Evolutionary conservation across 2,329 filamentous ascomycete species (phyloP), one percentile per base, ranked within the genome.

Genomic region (Fusarium succisae): DNA sequence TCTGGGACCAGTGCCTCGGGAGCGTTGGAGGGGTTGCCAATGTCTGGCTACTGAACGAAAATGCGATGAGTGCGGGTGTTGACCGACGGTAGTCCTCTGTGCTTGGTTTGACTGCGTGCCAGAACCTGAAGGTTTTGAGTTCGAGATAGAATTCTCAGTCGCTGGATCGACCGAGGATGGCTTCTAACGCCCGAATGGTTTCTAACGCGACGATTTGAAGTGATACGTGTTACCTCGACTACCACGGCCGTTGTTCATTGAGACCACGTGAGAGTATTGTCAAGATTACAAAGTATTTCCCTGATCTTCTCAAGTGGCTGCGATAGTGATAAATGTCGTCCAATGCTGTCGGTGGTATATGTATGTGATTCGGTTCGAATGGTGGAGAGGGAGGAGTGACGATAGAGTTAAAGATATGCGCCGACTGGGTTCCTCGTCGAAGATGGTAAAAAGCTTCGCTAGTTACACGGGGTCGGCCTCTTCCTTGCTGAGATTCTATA

Each of bases 181-280:
- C 76, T 53, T 79, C 79, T 80, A 80, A 80, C 77, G 79, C 74
- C 32, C 32, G 50, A 53, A 63, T 56, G 60, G 74, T 76, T 53
- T 79, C 79, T 80, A 81, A 80, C 78, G 79, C 74, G 78, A 75
- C 71, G 76, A 59, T 64, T 65, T 63, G 56, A 60, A 62, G 66
- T 63, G 58, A 66, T 66, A 67, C 64, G 64, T 70, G 61, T 63
- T 76, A 59, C 71, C 57, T 76, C 62, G 72, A 68, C 57, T 63
- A 59, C 57, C 50, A 30, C 61, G 67, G 38, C 55, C 67, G 55
- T 53, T 69, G 68, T 20, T 61, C 76, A 78, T 78, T 78, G 76
- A 72, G 51, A 45, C 67, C 57, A 38, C 39, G 51, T 50, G 26
- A 47, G 51, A 28, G 18, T 48, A 58, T 41, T 43, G 28, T 17